These are phyloP conservation scores for Cryptosporidium viatorum DNA, from an alignment of 169 alveolate genomes.

Conservation along the genomic window DNA sequence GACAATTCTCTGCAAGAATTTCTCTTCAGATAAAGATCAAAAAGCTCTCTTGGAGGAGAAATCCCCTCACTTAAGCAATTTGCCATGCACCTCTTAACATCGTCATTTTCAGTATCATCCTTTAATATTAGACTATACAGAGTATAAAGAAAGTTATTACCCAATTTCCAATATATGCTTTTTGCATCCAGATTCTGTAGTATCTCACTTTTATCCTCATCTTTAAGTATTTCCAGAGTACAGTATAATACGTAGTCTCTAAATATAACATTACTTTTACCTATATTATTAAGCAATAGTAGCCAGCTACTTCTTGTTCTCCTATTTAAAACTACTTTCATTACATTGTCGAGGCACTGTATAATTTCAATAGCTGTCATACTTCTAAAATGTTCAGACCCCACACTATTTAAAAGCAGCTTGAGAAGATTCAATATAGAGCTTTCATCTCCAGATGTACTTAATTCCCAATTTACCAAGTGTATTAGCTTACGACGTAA, in stretches of 20 bases:
- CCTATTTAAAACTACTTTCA: background rate
- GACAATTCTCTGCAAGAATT: background rate
- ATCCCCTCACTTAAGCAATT: slow-evolving; percentile 11
- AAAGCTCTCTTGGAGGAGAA: slow-evolving; percentile 18
- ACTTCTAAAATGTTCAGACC: slow-evolving; percentile 67
- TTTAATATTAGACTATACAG: slow-evolving; percentile 17
- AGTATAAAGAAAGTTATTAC: slow-evolving; percentile 12
- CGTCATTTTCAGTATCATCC: slow-evolving; percentile 27
- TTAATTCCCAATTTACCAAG: slow-evolving; percentile 53
- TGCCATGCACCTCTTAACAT: slow-evolving; percentile 25
- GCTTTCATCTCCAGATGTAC: slow-evolving; percentile 18
- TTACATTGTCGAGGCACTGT: slow-evolving; percentile 58
- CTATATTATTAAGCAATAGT: slow-evolving; percentile 43
- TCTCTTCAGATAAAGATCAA: slow-evolving; percentile 24
- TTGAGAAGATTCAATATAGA: background rate
- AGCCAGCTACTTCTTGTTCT: slow-evolving; percentile 41
- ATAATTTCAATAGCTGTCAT: slow-evolving; percentile 53
- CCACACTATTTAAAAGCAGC: slow-evolving; percentile 41
- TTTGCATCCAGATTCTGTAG: slow-evolving; percentile 57
- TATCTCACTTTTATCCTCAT: slow-evolving; percentile 23
- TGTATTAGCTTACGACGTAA: slow-evolving; percentile 54
- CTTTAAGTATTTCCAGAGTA: slow-evolving; percentile 8
- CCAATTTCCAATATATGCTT: slow-evolving; percentile 42
- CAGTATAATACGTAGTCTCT: slow-evolving; percentile 43
- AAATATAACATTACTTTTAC: slow-evolving; percentile 59